Base-by-base conservation (phyloP, 2,329 filamentous ascomycete genomes). In the Aspergillus vadensis region DNA sequence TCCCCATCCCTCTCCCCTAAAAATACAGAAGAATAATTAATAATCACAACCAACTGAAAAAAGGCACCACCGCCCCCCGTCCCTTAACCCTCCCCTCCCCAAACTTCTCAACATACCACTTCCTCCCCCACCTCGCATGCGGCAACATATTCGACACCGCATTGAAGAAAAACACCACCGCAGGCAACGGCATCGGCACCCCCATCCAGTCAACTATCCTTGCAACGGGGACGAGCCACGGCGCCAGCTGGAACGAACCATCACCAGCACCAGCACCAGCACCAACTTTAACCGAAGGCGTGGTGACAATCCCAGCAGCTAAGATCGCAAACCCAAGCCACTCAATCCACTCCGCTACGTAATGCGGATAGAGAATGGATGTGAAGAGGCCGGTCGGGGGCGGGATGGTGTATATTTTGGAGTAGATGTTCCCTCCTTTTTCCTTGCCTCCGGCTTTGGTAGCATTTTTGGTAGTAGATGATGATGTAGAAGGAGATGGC, bases 331-430 rank as follows among this genome's bases (percentile, higher is more conserved):
- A 99, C 0, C 95, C 95, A 3, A 85, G 76, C 95, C 95, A 99
- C 82, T 99, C 95, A 56, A 97, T 75, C 95, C 95, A 99, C 79
- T 99, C 95, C 72, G 89, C 90, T n/a, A 96, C 82, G 76, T 97
- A 99, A 75, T 99, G 95, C 66, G 95, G 92, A 76, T 89, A 97
- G 61, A 98, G 83, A 72, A 97, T 85, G 70, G 88, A 89, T 66
- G 84, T 82, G 78, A 98, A 99, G 53, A 97, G 78, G 0, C 93
- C 92, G 54, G 89, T 89, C 71, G 91, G 82, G 0, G 95, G 78
- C n/a, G 79, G 95, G 55, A 99, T 85, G 79, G 91, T 87, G 75
- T 98, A 98, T 63, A 96, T 86, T 79, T 95, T 96, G 49, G 90
- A 85, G 63, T 91, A 87, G 15, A 81, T 81, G 61, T 82, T 78